Base-by-base conservation (phyloP, 2,329 filamentous ascomycete genomes). In the Cercospora nicotianae region DNA sequence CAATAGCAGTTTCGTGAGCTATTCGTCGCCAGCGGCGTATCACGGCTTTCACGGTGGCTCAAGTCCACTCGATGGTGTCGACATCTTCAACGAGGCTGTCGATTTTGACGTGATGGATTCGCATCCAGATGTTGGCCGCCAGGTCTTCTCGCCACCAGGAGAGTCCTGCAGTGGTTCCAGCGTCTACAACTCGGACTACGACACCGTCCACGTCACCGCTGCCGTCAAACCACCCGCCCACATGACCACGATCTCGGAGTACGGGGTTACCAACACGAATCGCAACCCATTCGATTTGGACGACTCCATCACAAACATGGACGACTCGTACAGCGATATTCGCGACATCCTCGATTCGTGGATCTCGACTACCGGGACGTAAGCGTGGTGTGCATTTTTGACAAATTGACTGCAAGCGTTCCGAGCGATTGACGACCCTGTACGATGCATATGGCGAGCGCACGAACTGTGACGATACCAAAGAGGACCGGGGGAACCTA, bases 201-300 rank as follows among this genome's bases (percentile, higher is more conserved):
- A 73, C 57, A 68, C 71, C 13, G 68, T 72, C 20, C 68, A 73
- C 45, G 67, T 71, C 33, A 63, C 60, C 18, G 65, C 65, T 62
- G 64, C 69, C n/a, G 67, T 71, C 63, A 73, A 73, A 61, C 62
- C 65, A n/a, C 45, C 51, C 30, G 51, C 60, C 18, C 66, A 66
- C 59, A 63, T 66, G 48, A 39, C 65, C 18, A 79, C 90, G 93
- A 64, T 94, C 93, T 67, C 97, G 93, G 77, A 98, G 93, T 94
- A 88, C 96, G 28, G 89, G 94, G 57, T 58, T 42, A 58, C 67
- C 1, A 68, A 55, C 66, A 98, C 94, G 0, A 94, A 92, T 0
- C 75, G 94, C 94, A 70, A 59, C 33, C 65, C 69, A 6, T 69
- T 69, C 63, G 67, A 65, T 26, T 60, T 73, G 55, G 71, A 73